These are phyloP conservation scores for Hyparrhenia diplandra DNA, from an alignment of 176 grass and related monocot species.

Conservation along the genomic window DNA sequence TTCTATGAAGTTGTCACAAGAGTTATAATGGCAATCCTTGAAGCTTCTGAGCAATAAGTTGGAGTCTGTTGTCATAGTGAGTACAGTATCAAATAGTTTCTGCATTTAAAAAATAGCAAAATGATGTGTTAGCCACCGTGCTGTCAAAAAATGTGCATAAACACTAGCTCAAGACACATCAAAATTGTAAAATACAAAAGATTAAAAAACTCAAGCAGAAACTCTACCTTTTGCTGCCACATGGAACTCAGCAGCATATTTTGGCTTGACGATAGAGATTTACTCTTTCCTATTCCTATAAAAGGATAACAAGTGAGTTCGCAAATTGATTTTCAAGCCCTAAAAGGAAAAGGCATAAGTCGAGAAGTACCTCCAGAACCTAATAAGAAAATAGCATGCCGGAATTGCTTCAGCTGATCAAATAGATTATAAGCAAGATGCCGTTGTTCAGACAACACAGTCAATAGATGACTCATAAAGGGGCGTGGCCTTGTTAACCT, in stretches of 20 bases:
- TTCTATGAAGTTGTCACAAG: conserved; percentile 52
- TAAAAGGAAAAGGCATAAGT: conserved; percentile 3
- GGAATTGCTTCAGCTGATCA: conserved; percentile 45
- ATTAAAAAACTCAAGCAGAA: conserved; percentile 15
- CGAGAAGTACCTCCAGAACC: conserved; percentile 51
- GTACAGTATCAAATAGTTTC: conserved; percentile 69
- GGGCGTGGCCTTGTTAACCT: conserved; percentile 71
- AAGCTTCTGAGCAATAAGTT: conserved; percentile 63
- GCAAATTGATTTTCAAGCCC: not conserved
- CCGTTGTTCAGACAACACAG: conserved; percentile 70
- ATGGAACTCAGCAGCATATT: conserved; percentile 53
- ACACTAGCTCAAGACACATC: not conserved
- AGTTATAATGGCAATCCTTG: conserved; percentile 55
- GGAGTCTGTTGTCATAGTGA: conserved; percentile 59
- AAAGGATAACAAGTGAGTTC: conserved; percentile 19
- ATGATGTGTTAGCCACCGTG: conserved; percentile 17
- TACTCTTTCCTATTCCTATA: conserved; percentile 44
- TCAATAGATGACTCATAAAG: conserved; percentile 81
- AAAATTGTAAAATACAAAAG: conserved; percentile 9
- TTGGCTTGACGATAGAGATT: conserved; percentile 52
- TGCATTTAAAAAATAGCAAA: conserved; percentile 20
- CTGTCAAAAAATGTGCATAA: conserved; percentile 32
- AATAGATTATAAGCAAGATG: conserved; percentile 57
- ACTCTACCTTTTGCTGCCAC: conserved; percentile 84
- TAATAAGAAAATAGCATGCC: conserved; percentile 44